Evolutionary conservation across 306 rosid species (phyloP), one percentile per base, ranked within the genome.

Genomic region (Malus fusca): DNA sequence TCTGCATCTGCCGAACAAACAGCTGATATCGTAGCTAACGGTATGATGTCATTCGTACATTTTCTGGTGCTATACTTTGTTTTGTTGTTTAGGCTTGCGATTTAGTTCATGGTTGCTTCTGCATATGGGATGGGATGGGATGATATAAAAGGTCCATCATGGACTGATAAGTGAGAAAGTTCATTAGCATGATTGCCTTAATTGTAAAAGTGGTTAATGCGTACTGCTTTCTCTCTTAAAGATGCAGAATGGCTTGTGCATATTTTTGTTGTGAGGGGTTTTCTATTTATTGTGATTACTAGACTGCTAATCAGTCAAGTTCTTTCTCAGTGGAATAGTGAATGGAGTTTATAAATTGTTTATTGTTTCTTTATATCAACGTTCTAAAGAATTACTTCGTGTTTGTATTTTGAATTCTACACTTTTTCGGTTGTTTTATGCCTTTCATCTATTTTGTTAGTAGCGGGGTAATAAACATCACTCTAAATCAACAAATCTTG

Each of bases 11-110:
- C 79, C 18, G 83, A 71, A 52, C 85, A 76, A 69, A 33, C 80
- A 5, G 84, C 71, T 75, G 81, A 73, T 63, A 72, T 69, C 77
- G 86, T 40, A 68, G 88, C 83, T 33, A 72, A 77, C 68, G 96
- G 96, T 95, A 77, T 72, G 40, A 10, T 68, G 13, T 73, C 4
- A 6, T 3, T 21, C 4, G 2, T 18, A 22, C 28, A n/a, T 53
- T 33, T 13, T 17, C 21, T 4, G 8, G 11, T 11, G 19, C 23
- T 9, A 25, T 48, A 33, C 40, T 55, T 31, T 19, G 62, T 71
- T 31, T 53, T 5, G 4, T 55, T 55, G 3, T 25, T 55, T n/a
- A 11, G 33, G 1, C 10, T 33, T 72, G 76, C 3, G 6, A 35
- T 72, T 48, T 4, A 6, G 18, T 69, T 23, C 12, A 17, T 55